Evolutionary conservation across 1,139 yeast genomes (phyloP).

Genomic region (Candida smagusa): DNA sequence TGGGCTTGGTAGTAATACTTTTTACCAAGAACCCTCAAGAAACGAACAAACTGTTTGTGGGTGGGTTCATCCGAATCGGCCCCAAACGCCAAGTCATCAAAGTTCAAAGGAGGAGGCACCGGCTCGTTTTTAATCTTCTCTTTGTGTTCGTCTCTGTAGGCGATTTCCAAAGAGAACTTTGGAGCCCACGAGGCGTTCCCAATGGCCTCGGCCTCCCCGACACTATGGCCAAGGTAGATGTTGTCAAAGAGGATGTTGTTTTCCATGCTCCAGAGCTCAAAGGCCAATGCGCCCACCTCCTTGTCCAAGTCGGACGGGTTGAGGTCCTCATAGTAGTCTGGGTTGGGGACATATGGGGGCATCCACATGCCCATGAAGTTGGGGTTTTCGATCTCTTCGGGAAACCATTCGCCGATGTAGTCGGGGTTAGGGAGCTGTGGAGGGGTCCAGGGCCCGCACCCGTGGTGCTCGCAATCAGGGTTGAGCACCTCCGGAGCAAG

Average conservation of each 20-base stretch:
- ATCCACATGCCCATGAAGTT: slow-evolving; percentile 75
- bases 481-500: slow-evolving; percentile 63
- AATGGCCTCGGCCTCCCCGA: slow-evolving; percentile 75
- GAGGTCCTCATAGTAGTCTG: slow-evolving; percentile 58
- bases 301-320: slow-evolving; percentile 57
- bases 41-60: slow-evolving; percentile 18
- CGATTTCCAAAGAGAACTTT: slow-evolving; percentile 56
- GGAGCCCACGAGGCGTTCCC: slow-evolving; percentile 74
- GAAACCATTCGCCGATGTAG: slow-evolving; percentile 76
- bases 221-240: slow-evolving; percentile 78
- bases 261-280: slow-evolving; percentile 90
- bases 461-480: slow-evolving; percentile 62
- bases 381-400: slow-evolving; percentile 69
- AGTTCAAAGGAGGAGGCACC: slow-evolving; percentile 36
- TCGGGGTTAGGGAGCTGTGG: slow-evolving; percentile 65
- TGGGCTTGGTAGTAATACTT: slow-evolving; percentile 25
- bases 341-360: slow-evolving; percentile 67
- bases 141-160: slow-evolving; percentile 31
- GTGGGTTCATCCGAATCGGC: slow-evolving; percentile 21
- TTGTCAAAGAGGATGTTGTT: slow-evolving; percentile 73
- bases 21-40: slow-evolving; percentile 17
- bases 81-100: slow-evolving; percentile 34
- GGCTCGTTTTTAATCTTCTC: slow-evolving; percentile 40
- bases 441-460: slow-evolving; percentile 69
- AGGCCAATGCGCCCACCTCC: slow-evolving; percentile 77